Percentiles rank a stretch among this genome's conserved stretches.
These are phyloP conservation scores for Nakazawaea wickerhamii DNA, from an alignment of 805 yeast genomes.

Conservation along the genomic window DNA sequence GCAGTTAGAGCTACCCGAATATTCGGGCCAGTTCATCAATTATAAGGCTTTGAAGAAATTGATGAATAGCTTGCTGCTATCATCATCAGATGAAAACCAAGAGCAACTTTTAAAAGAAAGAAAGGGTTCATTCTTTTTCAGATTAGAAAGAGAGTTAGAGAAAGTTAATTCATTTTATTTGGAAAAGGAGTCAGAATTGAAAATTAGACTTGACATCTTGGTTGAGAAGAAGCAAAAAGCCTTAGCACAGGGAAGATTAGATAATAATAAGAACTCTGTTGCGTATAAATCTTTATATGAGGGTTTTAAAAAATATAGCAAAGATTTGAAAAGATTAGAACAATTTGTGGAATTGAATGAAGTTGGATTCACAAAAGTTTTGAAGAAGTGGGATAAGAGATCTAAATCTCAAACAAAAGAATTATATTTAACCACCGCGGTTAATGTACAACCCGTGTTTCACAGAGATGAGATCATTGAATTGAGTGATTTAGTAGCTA, in stretches of 20 bases:
- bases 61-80: constrained; percentile 70
- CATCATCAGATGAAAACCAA: constrained; percentile 30
- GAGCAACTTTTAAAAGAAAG: constrained; percentile 72
- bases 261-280: constrained; percentile 56
- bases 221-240: constrained; percentile 63
- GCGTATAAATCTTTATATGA: constrained; percentile 80
- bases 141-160: constrained; percentile 90
- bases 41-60: constrained; percentile 91
- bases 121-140: constrained; percentile 84
- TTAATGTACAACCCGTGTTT: constrained; percentile 94
- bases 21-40: constrained; percentile 88
- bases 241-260: constrained; percentile 35
- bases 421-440: constrained; percentile 84
- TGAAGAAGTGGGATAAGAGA: constrained; percentile 97
- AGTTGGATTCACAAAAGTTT: constrained; percentile 91
- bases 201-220: constrained; percentile 70
- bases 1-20: constrained; percentile 92
- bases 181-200: constrained; percentile 85
- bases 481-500: constrained; percentile 71
- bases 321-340: constrained; percentile 82
- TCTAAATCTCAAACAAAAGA: constrained; percentile 94
- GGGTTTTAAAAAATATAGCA: constrained; percentile 82
- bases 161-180: constrained; percentile 90
- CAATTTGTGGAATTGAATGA: constrained; percentile 94
- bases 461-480: constrained; percentile 83